A percentile compares a stretch with the other conserved stretches of the same genome.
These are phyloP conservation scores for Psophocarpus tetragonolobus DNA, from an alignment of 306 rosid species.

Conservation along the genomic window DNA sequence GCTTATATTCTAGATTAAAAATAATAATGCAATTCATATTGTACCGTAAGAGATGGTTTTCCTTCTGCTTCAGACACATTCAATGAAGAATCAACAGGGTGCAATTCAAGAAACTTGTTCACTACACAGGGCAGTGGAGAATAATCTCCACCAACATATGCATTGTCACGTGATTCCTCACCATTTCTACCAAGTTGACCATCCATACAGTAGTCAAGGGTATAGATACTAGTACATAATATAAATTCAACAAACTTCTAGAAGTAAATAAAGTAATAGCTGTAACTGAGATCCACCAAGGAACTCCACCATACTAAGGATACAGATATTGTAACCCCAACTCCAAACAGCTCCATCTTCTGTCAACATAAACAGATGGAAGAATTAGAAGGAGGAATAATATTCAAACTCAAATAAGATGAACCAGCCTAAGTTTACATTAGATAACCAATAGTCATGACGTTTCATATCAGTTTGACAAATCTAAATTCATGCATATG, in stretches of 20 bases:
- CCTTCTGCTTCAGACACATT: slow-evolving; percentile 47
- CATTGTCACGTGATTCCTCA: slow-evolving; percentile 50
- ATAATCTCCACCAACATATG: slow-evolving; percentile 48
- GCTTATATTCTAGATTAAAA: not conserved
- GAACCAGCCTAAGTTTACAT: slow-evolving; percentile 11
- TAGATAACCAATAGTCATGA: not conserved
- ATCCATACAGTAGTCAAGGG: slow-evolving; percentile 78
- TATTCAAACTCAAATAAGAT: slow-evolving; percentile 21
- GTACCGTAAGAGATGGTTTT: slow-evolving; percentile 55
- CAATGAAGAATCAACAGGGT: slow-evolving; percentile 42
- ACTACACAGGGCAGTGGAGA: slow-evolving; percentile 60
- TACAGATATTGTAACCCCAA: slow-evolving; percentile 95
- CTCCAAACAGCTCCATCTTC: slow-evolving; percentile 94
- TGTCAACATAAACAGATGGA: slow-evolving; percentile 48
- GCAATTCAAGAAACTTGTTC: slow-evolving; percentile 51
- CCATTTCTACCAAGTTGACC: slow-evolving; percentile 88
- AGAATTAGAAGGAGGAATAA: slow-evolving; percentile 31
- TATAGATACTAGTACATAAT: slow-evolving; percentile 8
- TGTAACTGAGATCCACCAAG: slow-evolving; percentile 21
- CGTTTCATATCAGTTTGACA: slow-evolving; percentile 18
- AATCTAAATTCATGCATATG: not conserved
- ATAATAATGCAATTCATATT: slow-evolving; percentile 1
- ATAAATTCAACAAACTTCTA: slow-evolving; percentile 19
- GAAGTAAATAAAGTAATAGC: slow-evolving; percentile 24
- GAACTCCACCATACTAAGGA: slow-evolving; percentile 52